These are phyloP conservation scores for Phaeosphaeria sp. DNA, from an alignment of 2,329 filamentous ascomycete genomes.

Conservation along the genomic window DNA sequence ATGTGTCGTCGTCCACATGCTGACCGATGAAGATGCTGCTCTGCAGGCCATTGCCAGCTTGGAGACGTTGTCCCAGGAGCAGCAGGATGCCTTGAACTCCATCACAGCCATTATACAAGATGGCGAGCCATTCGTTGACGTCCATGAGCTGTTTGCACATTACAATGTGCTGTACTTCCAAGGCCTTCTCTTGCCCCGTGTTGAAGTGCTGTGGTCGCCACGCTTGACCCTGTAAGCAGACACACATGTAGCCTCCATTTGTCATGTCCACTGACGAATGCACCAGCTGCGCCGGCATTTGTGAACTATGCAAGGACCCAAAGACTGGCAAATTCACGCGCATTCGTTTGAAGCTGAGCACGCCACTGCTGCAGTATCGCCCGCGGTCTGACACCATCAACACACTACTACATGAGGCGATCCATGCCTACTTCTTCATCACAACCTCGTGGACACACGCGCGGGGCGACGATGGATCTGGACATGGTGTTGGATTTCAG, in stretches of 20 bases:
- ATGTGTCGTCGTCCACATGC: slow-evolving; percentile 38
- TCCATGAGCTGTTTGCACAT: slow-evolving; percentile 49
- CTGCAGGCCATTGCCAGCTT: slow-evolving; percentile 47
- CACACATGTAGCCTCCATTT: slow-evolving; percentile 2
- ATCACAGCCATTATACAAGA: slow-evolving; percentile 48
- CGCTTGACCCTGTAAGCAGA: slow-evolving; percentile 50
- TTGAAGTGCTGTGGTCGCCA: slow-evolving; percentile 53
- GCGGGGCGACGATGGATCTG: slow-evolving; percentile 51
- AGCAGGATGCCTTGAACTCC: slow-evolving; percentile 39
- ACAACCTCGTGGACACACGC: slow-evolving; percentile 52
- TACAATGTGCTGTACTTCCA: slow-evolving; percentile 55
- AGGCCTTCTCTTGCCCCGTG: slow-evolving; percentile 45
- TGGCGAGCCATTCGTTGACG: slow-evolving; percentile 49
- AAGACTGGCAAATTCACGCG: slow-evolving; percentile 46
- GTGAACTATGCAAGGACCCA: slow-evolving; percentile 51
- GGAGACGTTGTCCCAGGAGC: slow-evolving; percentile 39
- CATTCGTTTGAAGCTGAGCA: slow-evolving; percentile 53
- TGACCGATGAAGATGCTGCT: slow-evolving; percentile 52
- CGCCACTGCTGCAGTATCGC: slow-evolving; percentile 53
- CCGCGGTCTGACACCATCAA: slow-evolving; percentile 52
- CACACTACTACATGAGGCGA: slow-evolving; percentile 54
- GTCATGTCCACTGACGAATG: slow-evolving; percentile 13
- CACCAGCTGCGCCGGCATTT: slow-evolving; percentile 52
- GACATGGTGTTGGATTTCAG: slow-evolving; percentile 53
- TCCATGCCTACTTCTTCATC: slow-evolving; percentile 56